These are phyloP conservation scores for Podaxis sp. DNA, from an alignment of 768 basidiomycete genomes.

Conservation along the genomic window DNA sequence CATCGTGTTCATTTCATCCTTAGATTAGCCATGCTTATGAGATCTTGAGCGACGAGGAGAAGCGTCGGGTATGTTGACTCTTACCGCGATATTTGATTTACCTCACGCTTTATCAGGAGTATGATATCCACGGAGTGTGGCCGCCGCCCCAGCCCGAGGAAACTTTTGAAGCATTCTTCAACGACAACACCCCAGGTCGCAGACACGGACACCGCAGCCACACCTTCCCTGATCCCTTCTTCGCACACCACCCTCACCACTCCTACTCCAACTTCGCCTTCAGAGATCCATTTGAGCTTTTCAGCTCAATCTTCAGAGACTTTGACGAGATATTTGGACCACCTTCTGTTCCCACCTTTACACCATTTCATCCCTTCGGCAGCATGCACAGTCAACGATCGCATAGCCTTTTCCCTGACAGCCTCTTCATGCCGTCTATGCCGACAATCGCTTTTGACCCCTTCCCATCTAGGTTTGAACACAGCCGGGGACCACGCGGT, in stretches of 20 bases:
- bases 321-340: constrained; percentile 24
- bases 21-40: constrained; percentile 81
- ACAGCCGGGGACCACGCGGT: constrained; percentile 19
- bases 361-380: constrained; percentile 3
- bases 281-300: constrained; percentile 74
- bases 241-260: constrained; percentile 26
- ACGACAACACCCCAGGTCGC: constrained; percentile 11
- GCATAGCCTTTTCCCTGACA: not conserved
- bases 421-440: constrained; percentile 14
- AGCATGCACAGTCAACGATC: not conserved
- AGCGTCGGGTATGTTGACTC: constrained; percentile 43
- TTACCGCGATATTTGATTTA: not conserved
- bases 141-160: constrained; percentile 54
- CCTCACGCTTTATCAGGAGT: constrained; percentile 38
- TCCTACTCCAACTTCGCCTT: constrained; percentile 44
- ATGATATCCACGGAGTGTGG: constrained; percentile 73
- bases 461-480: constrained; percentile 13
- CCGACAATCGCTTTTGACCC: constrained; percentile 8
- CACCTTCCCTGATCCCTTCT: constrained; percentile 43
- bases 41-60: constrained; percentile 60
- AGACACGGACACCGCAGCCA: constrained; percentile 25
- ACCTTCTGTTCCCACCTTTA: constrained; percentile 15
- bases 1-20: not conserved
- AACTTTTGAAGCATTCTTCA: constrained; percentile 12
- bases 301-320: constrained; percentile 67